A percentile compares a stretch with the other conserved stretches of the same genome.
phyloP scores from a whole-genome alignment of 2,329 filamentous ascomycete genomes.

The Scedosporium boydii region DNA sequence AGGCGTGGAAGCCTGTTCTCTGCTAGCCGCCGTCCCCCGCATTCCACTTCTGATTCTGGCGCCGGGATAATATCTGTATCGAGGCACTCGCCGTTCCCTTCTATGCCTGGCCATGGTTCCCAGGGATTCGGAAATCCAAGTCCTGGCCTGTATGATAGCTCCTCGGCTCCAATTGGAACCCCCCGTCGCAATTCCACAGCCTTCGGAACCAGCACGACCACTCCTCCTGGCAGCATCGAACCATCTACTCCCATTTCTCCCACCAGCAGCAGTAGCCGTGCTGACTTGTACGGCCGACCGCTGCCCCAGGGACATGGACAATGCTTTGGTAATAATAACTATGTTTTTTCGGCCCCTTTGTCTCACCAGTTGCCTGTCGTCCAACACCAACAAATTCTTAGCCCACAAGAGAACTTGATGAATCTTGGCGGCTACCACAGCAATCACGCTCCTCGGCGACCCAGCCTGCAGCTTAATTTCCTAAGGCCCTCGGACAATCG shows the following conservation, averaged over 20 bases:
- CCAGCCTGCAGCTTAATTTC: background rate
- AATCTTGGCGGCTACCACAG: background rate
- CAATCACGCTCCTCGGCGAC: background rate
- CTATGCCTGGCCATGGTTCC: background rate
- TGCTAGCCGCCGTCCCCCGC: background rate
- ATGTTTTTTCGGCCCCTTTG: background rate
- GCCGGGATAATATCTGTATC: background rate
- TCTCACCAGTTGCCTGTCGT: constrained; percentile 3
- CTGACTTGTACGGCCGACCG: background rate
- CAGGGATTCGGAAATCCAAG: background rate
- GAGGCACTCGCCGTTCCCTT: background rate
- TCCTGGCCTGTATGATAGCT: background rate
- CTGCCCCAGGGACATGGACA: background rate
- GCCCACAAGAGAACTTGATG: background rate
- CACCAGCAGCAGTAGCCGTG: background rate
- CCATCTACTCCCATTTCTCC: background rate
- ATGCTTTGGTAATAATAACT: background rate
- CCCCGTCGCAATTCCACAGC: background rate
- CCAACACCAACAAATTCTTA: background rate
- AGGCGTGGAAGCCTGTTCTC: constrained; percentile 12
- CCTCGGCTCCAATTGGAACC: background rate
- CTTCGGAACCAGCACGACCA: background rate
- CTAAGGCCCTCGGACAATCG: background rate
- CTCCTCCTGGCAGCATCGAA: background rate
- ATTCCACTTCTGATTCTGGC: background rate